Base-by-base conservation (phyloP, 176 grass and related monocot genomes). In the Musa acuminata region DNA sequence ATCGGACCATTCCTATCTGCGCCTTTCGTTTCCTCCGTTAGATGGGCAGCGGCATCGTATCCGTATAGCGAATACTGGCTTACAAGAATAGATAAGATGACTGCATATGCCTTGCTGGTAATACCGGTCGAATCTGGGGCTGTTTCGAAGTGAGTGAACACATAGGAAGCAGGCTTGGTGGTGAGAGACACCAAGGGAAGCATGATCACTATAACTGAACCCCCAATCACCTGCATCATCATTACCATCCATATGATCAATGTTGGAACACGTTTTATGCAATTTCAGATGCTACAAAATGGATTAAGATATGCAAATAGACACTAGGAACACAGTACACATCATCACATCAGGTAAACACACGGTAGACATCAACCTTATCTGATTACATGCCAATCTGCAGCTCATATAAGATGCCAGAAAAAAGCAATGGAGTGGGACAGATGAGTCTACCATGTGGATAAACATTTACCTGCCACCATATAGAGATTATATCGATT, bases 51-150 rank as follows among this genome's bases (percentile, higher is more conserved):
- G 21, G 95, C 95, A 78, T 98, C 95, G 65, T 98, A 98, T 9
- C 95, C 95, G 35, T 93, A 98, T 54, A 98, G 80, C 9, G 95
- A 98, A 83, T 98, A 98, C 82, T 98, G 95, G 69, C 95, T 98
- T 67, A 98, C 95, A 48, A 98, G 87, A 59, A 98, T 58, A 8
- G 95, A 89, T 67, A 98, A 70, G 7, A 98, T 16, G 49, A 70
- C 90, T 17, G 95, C 90, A 75, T 98, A 98, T 2, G 90, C 72
- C 69, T 84, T 76, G 82, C 86, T 91, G 70, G 35, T 81, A 55
- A 98, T 87, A 72, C 90, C 90, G 5, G 95, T 98, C 25, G 82
- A 75, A 1, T 87, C 86, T 8, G 90, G 83, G 13, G 90, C 72
- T 51, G 21, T 84, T 86, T 93, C 19, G 48, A 98, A 98, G 48